These are phyloP conservation scores for Reticulascus tulasneorum DNA, from an alignment of 2,329 filamentous ascomycete species.

Conservation along the genomic window DNA sequence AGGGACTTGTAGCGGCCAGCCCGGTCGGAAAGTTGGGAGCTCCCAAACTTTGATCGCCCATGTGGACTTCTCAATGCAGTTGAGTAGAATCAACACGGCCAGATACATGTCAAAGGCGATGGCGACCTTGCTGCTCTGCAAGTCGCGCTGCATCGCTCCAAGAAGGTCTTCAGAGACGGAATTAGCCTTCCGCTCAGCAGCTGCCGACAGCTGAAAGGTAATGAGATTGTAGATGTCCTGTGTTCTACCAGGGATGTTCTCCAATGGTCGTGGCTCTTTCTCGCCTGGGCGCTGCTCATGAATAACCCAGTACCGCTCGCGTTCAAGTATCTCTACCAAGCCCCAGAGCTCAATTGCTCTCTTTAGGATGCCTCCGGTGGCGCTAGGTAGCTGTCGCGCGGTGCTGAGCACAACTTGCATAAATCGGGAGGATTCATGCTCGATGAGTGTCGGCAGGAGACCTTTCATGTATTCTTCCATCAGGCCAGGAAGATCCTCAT, in stretches of 20 bases:
- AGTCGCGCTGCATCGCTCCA: conserved; percentile 55
- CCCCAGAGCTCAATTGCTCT: conserved; percentile 62
- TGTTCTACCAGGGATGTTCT: conserved; percentile 44
- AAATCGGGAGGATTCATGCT: conserved; percentile 56
- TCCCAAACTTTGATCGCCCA: conserved; percentile 69
- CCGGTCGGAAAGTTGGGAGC: conserved; percentile 53
- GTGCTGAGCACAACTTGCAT: conserved; percentile 55
- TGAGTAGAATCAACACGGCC: conserved; percentile 58
- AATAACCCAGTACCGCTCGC: conserved; percentile 59
- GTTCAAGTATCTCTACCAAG: conserved; percentile 61
- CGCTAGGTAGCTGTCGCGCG: conserved; percentile 43
- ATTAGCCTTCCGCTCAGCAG: conserved; percentile 60
- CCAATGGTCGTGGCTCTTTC: conserved; percentile 41
- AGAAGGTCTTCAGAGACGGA: conserved; percentile 55
- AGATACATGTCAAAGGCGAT: conserved; percentile 60
- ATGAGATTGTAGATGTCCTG: conserved; percentile 58
- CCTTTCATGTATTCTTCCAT: conserved; percentile 59
- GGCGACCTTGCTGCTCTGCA: conserved; percentile 58
- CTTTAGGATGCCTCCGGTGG: conserved; percentile 51
- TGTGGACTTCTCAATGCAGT: conserved; percentile 64
- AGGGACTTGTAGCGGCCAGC: conserved; percentile 58
- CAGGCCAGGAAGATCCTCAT: conserved; percentile 55
- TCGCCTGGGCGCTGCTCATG: conserved; percentile 41
- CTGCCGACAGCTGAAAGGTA: conserved; percentile 61
- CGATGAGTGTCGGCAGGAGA: conserved; percentile 54